phyloP scores from a whole-genome alignment of 768 basidiomycete genomes.

The Mycena crocata region DNA sequence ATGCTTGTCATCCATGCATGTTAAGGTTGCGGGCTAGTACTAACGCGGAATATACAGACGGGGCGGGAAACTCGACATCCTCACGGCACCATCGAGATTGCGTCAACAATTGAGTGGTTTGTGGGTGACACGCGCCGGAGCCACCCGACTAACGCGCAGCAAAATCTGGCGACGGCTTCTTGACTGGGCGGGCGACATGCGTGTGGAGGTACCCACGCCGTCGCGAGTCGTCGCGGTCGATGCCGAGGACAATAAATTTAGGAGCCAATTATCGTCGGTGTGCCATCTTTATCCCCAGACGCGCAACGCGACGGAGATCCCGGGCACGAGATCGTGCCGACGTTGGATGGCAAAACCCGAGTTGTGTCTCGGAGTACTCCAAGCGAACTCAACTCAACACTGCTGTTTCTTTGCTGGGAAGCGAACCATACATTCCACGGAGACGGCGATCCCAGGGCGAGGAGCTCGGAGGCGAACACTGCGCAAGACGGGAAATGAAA shows the following conservation, averaged over 20 bases:
- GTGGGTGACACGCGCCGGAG: too few species aligned
- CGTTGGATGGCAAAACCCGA: not conserved
- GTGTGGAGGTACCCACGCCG: constrained; percentile 13
- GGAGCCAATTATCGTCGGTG: constrained; percentile 10
- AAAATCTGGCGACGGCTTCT: constrained; percentile 2
- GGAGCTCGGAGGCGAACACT: constrained; percentile 22
- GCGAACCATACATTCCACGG: not conserved
- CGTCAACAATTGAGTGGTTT: too few species aligned
- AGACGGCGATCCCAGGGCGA: constrained; percentile 16
- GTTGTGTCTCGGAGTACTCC: too few species aligned
- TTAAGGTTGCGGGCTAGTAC: not conserved
- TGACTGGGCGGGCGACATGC: too few species aligned
- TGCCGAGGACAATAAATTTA: constrained; percentile 10
- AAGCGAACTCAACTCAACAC: too few species aligned
- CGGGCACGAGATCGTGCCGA: not conserved
- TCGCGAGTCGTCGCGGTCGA: not conserved
- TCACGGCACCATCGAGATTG: too few species aligned
- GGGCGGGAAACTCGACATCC: not conserved
- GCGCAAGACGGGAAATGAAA: constrained; percentile 18
- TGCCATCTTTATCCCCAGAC: not conserved
- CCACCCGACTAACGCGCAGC: too few species aligned
- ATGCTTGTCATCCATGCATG: not conserved
- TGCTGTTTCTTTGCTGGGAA: too few species aligned
- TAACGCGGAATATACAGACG: not conserved
- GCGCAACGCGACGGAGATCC: not conserved